Base-by-base conservation (phyloP, 2,329 filamentous ascomycete species). In the Aureobasidium leucospermi region DNA sequence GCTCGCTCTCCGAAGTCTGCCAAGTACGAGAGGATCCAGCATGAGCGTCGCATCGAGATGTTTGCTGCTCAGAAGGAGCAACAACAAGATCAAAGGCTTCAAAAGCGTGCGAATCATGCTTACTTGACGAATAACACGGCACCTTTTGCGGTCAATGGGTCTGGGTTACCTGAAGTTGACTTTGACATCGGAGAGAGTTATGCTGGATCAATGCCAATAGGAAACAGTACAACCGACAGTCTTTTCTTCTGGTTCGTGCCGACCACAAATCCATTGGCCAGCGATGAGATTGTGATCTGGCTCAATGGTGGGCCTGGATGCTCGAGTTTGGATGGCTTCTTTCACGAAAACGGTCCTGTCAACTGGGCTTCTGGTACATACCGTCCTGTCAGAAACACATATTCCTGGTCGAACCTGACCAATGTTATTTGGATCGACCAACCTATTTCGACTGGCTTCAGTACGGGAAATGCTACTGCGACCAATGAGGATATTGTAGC, bases 371-470 rank as follows among this genome's bases (percentile, higher is more conserved):
- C 74, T 65, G 70, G 70, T 28, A 73, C 70, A 7, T 63, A 69
- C 66, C 59, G 66, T 16, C 72, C 76, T 1, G 71, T 77, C 2
- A 69, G 73, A 61, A 78, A 78, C 61, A 72, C 74, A 0, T 78
- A 70, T 69, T 71, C 72, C 39, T 78, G 75, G 74, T 69, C 83
- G 61, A 86, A 87, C 52, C 73, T 93, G 42, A 88, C 87, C 56
- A 90, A 91, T 70, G 81, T 92, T 66, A 76, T 94, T 45, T 94
- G 85, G 82, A 79, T 81, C 11, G 79, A 78, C 6, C 63, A 67
- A 31, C 65, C 65, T 3, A 61, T 67, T 15, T 68, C 68, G 7
- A 66, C 65, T 3, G 69, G 69, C 16, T 69, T 64, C 47, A 63
- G 66, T 2, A 61, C 61, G 34, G 66, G 66, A 2, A 66, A 64